Base-by-base conservation (phyloP, 345 rosid species). In the Corchorus capsularis region DNA sequence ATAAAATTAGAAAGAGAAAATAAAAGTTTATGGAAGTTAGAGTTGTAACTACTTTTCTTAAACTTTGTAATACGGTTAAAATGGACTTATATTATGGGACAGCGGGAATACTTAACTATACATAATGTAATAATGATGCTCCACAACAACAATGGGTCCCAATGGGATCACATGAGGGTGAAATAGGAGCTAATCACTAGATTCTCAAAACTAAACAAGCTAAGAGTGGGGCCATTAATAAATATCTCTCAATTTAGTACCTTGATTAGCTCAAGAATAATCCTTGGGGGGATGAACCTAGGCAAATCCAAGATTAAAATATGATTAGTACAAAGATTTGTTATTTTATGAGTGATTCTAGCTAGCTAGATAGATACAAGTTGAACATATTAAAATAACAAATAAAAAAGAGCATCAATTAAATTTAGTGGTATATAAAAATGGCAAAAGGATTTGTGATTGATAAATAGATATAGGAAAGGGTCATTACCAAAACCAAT, bases 231-330 rank as follows among this genome's bases (percentile, higher is more conserved):
- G 61, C 34, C 61, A 56, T 56, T 56, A 56, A 27, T 27, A 27
- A 27, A 27, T 27, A 27, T 27, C n/a, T 60, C 22, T 8, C 60
- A 69, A 69, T 50, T 69, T 32, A 50, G 73, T 69, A 50, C 73
- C 60, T 69, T 69, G 73, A 69, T 69, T 32, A 17, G 27, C 45
- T 50, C 59, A 16, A 69, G 20, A 69, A 50, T 68, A 47, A 27
- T 27, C 43, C 59, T 50, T 8, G 59, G 57, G 45, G 59, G 62
- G 13, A 20, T 57, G 62, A 20, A 57, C 62, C 62, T 57, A 20
- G 35, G 35, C 45, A 34, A 32, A 50, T 17, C 60, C 60, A 52
- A 16, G 15, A 32, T 50, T 34, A 16, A 69, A 69, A 50, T n/a
- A n/a, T 49, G 8, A 16, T 15, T 69, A 15, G 20, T 50, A 59